Evolutionary conservation across 306 rosid genomes (phyloP).

Genomic region (Crotalaria pallida): DNA sequence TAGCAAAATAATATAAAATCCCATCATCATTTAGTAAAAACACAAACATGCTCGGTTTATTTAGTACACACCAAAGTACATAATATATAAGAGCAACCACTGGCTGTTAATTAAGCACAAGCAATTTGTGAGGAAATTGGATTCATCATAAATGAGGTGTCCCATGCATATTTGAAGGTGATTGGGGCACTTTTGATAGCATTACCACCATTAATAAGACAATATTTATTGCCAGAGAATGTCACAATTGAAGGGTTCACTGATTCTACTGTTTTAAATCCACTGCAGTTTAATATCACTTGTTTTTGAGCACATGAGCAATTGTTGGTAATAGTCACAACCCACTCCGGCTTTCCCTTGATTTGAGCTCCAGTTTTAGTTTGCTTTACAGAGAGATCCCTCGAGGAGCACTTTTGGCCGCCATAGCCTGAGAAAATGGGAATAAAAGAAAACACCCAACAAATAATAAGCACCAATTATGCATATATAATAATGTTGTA

Average conservation of each 20-base stretch:
- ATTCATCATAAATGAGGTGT: not conserved
- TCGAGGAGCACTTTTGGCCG: constrained; percentile 16
- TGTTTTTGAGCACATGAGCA: constrained; percentile 24
- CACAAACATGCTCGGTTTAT: not conserved
- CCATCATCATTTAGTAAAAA: not conserved
- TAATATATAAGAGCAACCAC: not conserved
- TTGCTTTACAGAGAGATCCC: constrained; percentile 15
- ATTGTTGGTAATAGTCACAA: constrained; percentile 17
- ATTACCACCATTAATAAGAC: constrained; percentile 32
- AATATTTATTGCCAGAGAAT: not conserved
- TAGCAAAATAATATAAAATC: too few relatives aligned
- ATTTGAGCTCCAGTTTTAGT: constrained; percentile 17
- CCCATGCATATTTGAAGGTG: constrained; percentile 22
- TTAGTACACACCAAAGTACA: not conserved
- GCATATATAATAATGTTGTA: not conserved
- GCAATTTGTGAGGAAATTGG: not conserved
- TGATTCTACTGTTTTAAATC: constrained; percentile 16
- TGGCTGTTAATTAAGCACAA: constrained; percentile 23
- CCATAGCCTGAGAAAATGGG: constrained; percentile 6
- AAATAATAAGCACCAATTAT: not conserved
- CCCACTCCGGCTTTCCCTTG: constrained; percentile 30
- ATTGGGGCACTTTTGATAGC: not conserved
- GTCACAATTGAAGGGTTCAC: constrained; percentile 27
- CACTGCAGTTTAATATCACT: constrained; percentile 22
- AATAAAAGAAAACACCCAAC: not conserved